Conservation (phyloP, 768 basidiomycete species). For the Sarcodon sp. region DNA sequence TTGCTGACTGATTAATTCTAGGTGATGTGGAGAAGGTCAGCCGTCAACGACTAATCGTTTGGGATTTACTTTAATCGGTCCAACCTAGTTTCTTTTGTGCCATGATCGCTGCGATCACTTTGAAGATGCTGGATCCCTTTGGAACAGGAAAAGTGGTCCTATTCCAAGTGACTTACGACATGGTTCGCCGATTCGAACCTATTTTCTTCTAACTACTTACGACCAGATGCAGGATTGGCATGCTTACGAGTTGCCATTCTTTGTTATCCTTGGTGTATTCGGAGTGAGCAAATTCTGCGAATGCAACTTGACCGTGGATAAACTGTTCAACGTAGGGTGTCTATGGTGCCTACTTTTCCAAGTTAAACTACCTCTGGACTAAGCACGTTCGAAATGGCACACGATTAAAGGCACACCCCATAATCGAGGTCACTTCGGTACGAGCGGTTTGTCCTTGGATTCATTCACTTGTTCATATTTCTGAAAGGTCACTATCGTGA, state of each 20-base stretch:
- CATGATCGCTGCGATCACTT: constrained; percentile 88
- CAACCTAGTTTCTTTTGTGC: constrained; percentile 92
- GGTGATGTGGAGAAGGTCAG: background rate
- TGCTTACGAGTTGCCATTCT: constrained; percentile 97
- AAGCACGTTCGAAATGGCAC: constrained; percentile 84
- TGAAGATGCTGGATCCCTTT: constrained; percentile 86
- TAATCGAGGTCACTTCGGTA: constrained; percentile 52
- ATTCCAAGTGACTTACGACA: constrained; percentile 95
- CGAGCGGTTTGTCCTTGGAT: background rate
- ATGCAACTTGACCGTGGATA: background rate
- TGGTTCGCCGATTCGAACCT: constrained; percentile 14
- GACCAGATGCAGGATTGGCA: constrained; percentile 61
- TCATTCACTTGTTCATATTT: background rate
- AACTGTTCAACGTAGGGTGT: constrained; percentile 48
- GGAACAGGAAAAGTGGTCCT: constrained; percentile 95
- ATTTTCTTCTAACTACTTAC: background rate
- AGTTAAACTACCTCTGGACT: constrained; percentile 91
- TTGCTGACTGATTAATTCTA: too few relatives aligned
- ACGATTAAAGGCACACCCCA: constrained; percentile 57
- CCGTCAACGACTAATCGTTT: background rate
- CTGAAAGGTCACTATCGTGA: constrained; percentile 71
- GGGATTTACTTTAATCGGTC: background rate
- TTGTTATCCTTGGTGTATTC: constrained; percentile 89
- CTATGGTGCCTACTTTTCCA: constrained; percentile 94
- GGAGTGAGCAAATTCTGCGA: constrained; percentile 43